Base-by-base conservation (phyloP, 73 alveolate genomes). In the Strombidium stylifer region DNA sequence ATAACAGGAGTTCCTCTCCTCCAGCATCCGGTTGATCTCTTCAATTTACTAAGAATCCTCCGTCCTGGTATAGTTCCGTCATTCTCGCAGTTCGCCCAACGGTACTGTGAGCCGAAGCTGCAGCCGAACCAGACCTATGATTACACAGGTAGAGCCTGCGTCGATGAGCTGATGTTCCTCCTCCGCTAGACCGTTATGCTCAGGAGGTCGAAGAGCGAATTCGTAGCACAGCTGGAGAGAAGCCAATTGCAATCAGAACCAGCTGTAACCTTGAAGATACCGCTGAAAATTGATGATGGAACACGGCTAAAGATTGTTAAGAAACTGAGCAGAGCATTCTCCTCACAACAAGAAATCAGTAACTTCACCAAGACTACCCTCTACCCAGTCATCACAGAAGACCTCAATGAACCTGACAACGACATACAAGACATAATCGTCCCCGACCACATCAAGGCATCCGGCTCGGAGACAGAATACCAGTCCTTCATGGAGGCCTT, bases 1-100 rank as follows among this genome's bases (percentile, higher is more conserved):
- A 54, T 96, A 54, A 75, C 98, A 31, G 99, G 99, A 6, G 91
- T 98, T 11, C 99, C 99, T 4, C 81, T 94, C 49, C 78, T 92
- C 30, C 66, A 92, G 16, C 76, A 86, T 31, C 98, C 99, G 14
- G 82, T 31, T 20, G 99, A 96, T 69, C 82, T 94, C 12, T 94
- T 57, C 58, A 93, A 93, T 36, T 83, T 78, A 19, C 80, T 96
- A 39, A 32, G 53, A n/a, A 74, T 80, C 12, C 51, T 95, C 23
- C 62, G 97, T n/a, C 98, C 97, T 3, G 93, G 89, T 49, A 42
- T 84, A 18, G 74, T 91, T 37, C 53, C 80, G 16, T 74, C 73
- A 21, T 81, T 68, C 54, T 36, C 65, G 11, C 91, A 57, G 42
- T 95, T 52, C 57, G 97, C 88, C 0, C 47, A 73, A 12, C 52